These are phyloP conservation scores for Stachybotrys chlorohalonatus DNA, from an alignment of 2,329 filamentous ascomycete species.

Conservation along the genomic window DNA sequence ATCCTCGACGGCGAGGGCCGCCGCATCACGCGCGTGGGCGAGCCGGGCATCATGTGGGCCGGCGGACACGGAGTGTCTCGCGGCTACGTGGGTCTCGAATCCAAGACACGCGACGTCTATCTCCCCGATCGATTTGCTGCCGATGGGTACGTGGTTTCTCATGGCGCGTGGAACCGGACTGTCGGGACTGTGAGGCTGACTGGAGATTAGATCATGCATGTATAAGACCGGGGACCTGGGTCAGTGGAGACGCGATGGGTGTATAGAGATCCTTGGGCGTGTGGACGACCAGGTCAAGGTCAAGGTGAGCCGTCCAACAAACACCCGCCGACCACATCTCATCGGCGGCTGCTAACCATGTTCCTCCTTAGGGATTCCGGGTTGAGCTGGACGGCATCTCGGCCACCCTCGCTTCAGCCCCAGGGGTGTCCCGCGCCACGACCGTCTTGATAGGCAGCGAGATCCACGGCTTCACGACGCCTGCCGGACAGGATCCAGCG, in stretches of 20 bases:
- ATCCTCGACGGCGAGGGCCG: slow-evolving; percentile 35
- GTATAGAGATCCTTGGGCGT: slow-evolving; percentile 45
- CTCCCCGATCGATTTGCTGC: slow-evolving; percentile 39
- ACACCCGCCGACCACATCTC: too few species aligned
- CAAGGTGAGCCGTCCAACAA: slow-evolving; percentile 25
- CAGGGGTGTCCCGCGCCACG: slow-evolving; percentile 36
- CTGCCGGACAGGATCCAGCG: slow-evolving; percentile 21
- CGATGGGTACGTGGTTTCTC: slow-evolving; percentile 33
- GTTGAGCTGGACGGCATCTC: slow-evolving; percentile 52
- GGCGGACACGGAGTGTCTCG: slow-evolving; percentile 45
- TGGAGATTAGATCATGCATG: slow-evolving; percentile 32
- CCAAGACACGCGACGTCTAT: slow-evolving; percentile 40
- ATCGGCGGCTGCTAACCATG: not conserved
- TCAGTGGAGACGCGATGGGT: slow-evolving; percentile 42
- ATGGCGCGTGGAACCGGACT: not conserved
- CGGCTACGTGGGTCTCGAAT: slow-evolving; percentile 45
- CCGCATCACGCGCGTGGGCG: slow-evolving; percentile 34
- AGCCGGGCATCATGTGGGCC: slow-evolving; percentile 46
- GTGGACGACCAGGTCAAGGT: slow-evolving; percentile 56
- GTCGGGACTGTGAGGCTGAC: not conserved
- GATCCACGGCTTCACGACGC: slow-evolving; percentile 42
- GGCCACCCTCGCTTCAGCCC: slow-evolving; percentile 34
- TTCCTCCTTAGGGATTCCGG: slow-evolving; percentile 37
- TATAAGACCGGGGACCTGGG: slow-evolving; percentile 54
- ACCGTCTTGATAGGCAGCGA: slow-evolving; percentile 36